These are phyloP conservation scores for Chaetoscypha palmicola DNA, from an alignment of 2,329 filamentous ascomycete species.

Conservation along the genomic window DNA sequence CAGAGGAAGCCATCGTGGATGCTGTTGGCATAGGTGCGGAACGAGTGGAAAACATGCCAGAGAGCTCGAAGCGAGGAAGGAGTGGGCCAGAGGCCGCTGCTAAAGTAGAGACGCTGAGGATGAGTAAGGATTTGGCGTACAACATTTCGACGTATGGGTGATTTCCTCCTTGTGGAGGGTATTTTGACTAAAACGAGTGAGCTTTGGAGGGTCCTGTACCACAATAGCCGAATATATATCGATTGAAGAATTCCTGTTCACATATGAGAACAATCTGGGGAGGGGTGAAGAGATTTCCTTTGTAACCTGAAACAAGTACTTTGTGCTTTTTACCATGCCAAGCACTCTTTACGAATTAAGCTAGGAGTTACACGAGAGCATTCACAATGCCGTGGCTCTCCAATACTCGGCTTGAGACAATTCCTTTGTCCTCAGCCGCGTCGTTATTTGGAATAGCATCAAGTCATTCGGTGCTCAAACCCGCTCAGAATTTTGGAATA, in stretches of 20 bases:
- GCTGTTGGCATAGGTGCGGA: neutral
- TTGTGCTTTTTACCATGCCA: neutral
- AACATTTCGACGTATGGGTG: too few species aligned
- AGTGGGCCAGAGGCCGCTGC: neutral
- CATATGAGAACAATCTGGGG: neutral
- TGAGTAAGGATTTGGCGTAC: neutral
- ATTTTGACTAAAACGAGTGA: too few species aligned
- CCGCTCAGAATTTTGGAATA: slow-evolving; percentile 47
- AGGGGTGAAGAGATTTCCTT: neutral
- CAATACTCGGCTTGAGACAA: too few species aligned
- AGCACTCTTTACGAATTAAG: neutral
- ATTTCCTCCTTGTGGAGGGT: too few species aligned
- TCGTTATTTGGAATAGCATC: too few species aligned
- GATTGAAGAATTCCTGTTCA: neutral
- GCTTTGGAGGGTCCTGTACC: too few species aligned
- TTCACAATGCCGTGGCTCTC: too few species aligned
- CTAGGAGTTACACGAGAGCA: neutral
- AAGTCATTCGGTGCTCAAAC: neutral
- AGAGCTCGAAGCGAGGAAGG: neutral
- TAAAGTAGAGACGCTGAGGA: neutral
- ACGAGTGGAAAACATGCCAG: neutral
- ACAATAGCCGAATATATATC: too few species aligned
- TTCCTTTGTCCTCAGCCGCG: too few species aligned
- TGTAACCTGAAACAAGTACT: neutral
- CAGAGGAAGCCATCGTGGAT: neutral